Percentiles rank a stretch among this genome's conserved stretches.
These are phyloP conservation scores for Mycosarcoma maydis DNA, from an alignment of 1,284 basidiomycete genomes.

Conservation along the genomic window DNA sequence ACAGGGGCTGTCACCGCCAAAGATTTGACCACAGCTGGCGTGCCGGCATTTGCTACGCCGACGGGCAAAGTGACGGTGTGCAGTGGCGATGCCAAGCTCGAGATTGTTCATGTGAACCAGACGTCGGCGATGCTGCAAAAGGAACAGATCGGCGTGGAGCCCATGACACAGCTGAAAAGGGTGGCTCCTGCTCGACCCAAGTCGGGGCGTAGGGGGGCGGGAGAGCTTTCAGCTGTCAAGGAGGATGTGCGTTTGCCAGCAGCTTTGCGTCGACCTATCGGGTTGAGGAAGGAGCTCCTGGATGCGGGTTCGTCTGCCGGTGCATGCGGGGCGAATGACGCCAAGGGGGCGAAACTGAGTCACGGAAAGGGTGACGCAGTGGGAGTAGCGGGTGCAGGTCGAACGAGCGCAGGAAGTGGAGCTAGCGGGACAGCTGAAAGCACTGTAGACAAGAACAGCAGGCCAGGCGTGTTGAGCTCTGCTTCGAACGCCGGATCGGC, in stretches of 20 bases:
- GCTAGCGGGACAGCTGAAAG: not conserved
- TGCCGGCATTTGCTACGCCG: slow-evolving; percentile 24
- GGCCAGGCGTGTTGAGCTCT: not conserved
- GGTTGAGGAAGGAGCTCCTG: slow-evolving; percentile 18
- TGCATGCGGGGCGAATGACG: not conserved
- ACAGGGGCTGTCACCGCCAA: not conserved
- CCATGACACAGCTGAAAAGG: slow-evolving; percentile 41
- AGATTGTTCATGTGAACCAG: slow-evolving; percentile 58
- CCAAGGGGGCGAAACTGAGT: slow-evolving; percentile 2
- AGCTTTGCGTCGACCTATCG: slow-evolving; percentile 28
- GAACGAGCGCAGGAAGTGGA: too few species aligned
- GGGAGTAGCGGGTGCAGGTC: too few species aligned
- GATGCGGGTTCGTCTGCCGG: not conserved
- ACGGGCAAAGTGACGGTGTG: slow-evolving; percentile 38
- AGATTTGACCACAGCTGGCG: slow-evolving; percentile 6
- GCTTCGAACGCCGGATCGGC: slow-evolving; percentile 9
- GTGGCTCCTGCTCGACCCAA: slow-evolving; percentile 20
- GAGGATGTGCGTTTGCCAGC: slow-evolving; percentile 30
- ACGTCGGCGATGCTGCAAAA: slow-evolving; percentile 62
- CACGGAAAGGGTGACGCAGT: not conserved
- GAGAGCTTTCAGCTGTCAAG: not conserved
- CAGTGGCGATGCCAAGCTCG: slow-evolving; percentile 38
- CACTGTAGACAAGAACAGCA: slow-evolving; percentile 13
- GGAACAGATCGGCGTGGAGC: slow-evolving; percentile 44
- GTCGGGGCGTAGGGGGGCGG: slow-evolving; percentile 22